Percentiles rank a stretch among this genome's conserved stretches.
Conservation (phyloP, 352 stramenopile species). For the Globisporangium nodosum region DNA sequence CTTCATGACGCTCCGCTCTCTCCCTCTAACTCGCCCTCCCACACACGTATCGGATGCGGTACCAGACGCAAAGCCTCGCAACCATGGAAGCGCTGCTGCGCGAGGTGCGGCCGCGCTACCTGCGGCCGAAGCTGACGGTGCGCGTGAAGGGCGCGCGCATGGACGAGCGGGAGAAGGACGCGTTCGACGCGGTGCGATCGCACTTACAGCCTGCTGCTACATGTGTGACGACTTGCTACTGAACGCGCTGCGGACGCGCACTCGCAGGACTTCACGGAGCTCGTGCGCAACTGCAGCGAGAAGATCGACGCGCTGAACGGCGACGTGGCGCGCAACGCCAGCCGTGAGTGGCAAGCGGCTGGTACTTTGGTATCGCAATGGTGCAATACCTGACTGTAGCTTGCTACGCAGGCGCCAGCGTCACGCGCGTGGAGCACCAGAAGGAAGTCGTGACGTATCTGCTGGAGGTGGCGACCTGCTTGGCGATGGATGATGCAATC, state of each 20-base stretch:
- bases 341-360: too few species aligned
- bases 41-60: not conserved
- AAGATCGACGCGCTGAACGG: slow-evolving; percentile 56
- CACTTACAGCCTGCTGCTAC: too few species aligned
- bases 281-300: slow-evolving; percentile 61
- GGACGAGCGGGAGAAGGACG: slow-evolving; percentile 72
- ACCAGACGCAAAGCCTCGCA: slow-evolving; percentile 37
- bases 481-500: too few species aligned
- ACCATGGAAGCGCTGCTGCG: slow-evolving; percentile 53
- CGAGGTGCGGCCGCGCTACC: slow-evolving; percentile 45
- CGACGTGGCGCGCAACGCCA: slow-evolving; percentile 9
- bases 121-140: slow-evolving; percentile 52
- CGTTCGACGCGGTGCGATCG: slow-evolving; percentile 50
- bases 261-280: slow-evolving; percentile 56
- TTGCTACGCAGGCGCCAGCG: not conserved
- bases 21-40: not conserved
- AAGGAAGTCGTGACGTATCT: slow-evolving; percentile 72
- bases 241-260: too few species aligned
- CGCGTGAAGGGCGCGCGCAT: slow-evolving; percentile 54
- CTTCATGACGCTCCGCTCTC: too few species aligned
- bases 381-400: too few species aligned
- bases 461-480: slow-evolving; percentile 33
- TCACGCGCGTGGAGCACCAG: slow-evolving; percentile 38
- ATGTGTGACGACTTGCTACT: too few species aligned
- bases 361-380: too few species aligned